Base-by-base conservation (phyloP, 164 flowering plant species). In the Magnolia sinica region DNA sequence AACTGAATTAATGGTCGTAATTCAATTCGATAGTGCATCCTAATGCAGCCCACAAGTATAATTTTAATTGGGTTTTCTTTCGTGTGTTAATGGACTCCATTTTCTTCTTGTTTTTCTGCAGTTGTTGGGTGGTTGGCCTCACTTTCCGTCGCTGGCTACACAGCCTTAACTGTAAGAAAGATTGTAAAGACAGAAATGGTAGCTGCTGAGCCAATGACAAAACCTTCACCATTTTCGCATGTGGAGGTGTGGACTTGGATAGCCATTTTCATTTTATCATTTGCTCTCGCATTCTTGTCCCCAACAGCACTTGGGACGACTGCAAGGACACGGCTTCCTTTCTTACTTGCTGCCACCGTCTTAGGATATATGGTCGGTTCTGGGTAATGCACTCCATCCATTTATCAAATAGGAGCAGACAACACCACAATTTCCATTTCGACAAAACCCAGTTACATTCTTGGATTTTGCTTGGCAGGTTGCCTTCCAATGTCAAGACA, bases 91-190 rank as follows among this genome's bases (percentile, higher is more conserved):
- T 67, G 68, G 27, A 3, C 19, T 8, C 1, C 19, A 52, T 55
- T 1, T 61, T 70, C 66, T 13, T 29, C 29, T 52, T 19, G 75
- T 72, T 73, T 70, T 50, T 90, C 50, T 49, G 86, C 88, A 93
- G 99, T 81, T 87, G 98, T 86, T 68, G 99, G 99, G 3, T 95
- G 99, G 97, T 75, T 95, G 72, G 98, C 97, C 80, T 87, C 99
- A 52, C 92, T 92, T 61, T 77, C 82, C 82, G 98, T 95, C 49
- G 98, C 97, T n/a, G 99, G 97, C 49, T 95, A 74, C 76, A 89
- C 96, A n/a, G 99, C 99, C 14, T 86, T 95, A 74, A 86, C 97
- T n/a, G 90, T 95, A 27, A 87, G 99, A 80, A 92, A 90, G 70
- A 81, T 92, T 74, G 99, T 92, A 37, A 92, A 89, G 72, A 95